Evolutionary conservation across 2,329 filamentous ascomycete species (phyloP).

Genomic region (Trichophyton equinum): DNA sequence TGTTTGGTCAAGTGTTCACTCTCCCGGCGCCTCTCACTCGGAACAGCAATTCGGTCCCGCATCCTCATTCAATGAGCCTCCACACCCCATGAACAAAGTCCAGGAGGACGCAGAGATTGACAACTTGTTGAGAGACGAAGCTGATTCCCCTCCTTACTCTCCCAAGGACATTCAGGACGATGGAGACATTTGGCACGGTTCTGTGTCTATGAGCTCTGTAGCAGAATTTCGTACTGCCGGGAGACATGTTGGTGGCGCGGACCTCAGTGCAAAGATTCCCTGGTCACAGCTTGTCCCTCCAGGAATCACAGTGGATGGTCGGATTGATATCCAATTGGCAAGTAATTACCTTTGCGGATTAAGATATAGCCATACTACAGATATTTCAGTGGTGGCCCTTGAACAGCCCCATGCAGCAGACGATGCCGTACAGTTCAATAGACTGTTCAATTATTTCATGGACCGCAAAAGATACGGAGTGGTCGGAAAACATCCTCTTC

Average conservation of each 20-base stretch:
- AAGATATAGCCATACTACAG: constrained; percentile 67
- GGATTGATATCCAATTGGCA: constrained; percentile 70
- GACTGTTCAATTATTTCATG: constrained; percentile 78
- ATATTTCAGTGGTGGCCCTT: constrained; percentile 69
- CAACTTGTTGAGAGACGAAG: constrained; percentile 65
- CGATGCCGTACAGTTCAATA: constrained; percentile 53
- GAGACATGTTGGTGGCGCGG: constrained; percentile 71
- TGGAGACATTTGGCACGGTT: constrained; percentile 67
- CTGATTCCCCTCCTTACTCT: constrained; percentile 71
- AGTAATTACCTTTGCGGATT: constrained; percentile 85
- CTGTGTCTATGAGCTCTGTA: constrained; percentile 61
- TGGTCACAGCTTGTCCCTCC: constrained; percentile 68
- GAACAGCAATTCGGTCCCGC: constrained; percentile 32
- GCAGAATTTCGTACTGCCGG: constrained; percentile 66
- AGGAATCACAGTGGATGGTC: constrained; percentile 47
- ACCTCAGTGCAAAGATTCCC: constrained; percentile 52
- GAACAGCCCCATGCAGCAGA: constrained; percentile 47
- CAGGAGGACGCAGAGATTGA: constrained; percentile 78
- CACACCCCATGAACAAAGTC: constrained; percentile 35
- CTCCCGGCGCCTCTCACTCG: constrained; percentile 44
- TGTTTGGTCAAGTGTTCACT: constrained; percentile 72
- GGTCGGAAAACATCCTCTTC: constrained; percentile 59
- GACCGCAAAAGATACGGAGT: constrained; percentile 77
- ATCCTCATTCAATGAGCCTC: constrained; percentile 3
- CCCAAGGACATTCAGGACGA: constrained; percentile 61